Evolutionary conservation across 2,329 filamentous ascomycete genomes (phyloP), one percentile per base, ranked within the genome.

Genomic region (Hymenoscyphus repandus): DNA sequence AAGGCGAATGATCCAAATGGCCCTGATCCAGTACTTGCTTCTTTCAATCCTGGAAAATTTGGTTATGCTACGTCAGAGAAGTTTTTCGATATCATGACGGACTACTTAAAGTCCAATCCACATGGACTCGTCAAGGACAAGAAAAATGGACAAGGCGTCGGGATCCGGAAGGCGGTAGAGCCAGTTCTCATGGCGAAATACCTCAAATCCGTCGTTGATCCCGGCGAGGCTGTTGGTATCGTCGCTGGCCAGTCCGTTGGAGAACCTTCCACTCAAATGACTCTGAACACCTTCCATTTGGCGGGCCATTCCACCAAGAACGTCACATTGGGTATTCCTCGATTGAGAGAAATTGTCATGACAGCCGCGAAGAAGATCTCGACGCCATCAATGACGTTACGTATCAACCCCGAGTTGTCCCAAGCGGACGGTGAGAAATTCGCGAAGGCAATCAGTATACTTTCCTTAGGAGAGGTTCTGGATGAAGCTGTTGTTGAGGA

Each of bases 191-290:
- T 92, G 55, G 84, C 95, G 66, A 96, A 97, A 68, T 99, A 97
- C 65, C 77, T 97, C 59, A 86, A 86, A 60, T 96, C 91, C 1
- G 78, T 96, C 7, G 87, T 96, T 20, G 92, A 99, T 62, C 90
- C 93, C 27, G 93, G 93, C 41, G 95, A 99, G 72, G 92, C 93
- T 22, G 91, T 99, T 22, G 93, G 93, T 59, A 95, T 99, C 56
- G 89, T 99, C 52, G 95, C 95, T 45, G 91, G 91, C 9, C 93
- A 99, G 70, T 97, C 92, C 31, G 85, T 99, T 38, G 93, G 93
- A 66, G 95, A 99, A 67, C 93, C 95, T 7, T 96, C 91, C 2
- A 99, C 93, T 10, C 93, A 99, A 69, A 99, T 99, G 95, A 99
- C 95, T 6, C 75, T 99, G 49, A 99, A 99, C 72, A 99, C 95